Percentiles rank a stretch among this genome's conserved stretches.
Evolutionary conservation across 2,329 filamentous ascomycete genomes (phyloP).

Genomic region (Claviceps fusiformis): DNA sequence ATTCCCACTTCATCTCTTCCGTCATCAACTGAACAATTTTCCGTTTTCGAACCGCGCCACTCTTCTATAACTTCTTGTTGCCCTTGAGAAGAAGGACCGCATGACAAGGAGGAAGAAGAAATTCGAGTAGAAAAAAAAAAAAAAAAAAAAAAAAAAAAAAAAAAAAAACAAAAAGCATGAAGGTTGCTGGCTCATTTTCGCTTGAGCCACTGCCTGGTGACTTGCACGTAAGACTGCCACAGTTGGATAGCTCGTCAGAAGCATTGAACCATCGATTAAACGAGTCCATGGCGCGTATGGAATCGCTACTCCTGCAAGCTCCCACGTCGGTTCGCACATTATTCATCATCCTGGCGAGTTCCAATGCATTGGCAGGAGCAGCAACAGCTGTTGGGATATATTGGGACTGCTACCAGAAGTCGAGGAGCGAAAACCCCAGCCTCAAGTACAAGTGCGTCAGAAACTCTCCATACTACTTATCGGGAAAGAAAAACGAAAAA

Average conservation of each 20-base stretch:
- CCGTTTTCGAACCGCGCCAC: too few relatives aligned
- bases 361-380: slow-evolving; percentile 46
- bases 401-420: slow-evolving; percentile 37
- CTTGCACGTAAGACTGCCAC: slow-evolving; percentile 5
- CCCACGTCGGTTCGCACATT: slow-evolving; percentile 47
- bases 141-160: too few relatives aligned
- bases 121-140: too few relatives aligned
- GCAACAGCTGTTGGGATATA: slow-evolving; percentile 42
- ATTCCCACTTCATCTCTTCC: too few relatives aligned
- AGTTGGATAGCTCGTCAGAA: background rate
- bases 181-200: slow-evolving; percentile 2
- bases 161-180: background rate
- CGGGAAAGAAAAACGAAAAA: too few relatives aligned
- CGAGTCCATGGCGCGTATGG: slow-evolving; percentile 29
- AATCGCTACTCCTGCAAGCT: slow-evolving; percentile 24
- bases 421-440: slow-evolving; percentile 26
- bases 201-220: slow-evolving; percentile 6
- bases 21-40: too few relatives aligned
- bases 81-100: background rate
- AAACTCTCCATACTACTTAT: too few relatives aligned
- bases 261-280: slow-evolving; percentile 24
- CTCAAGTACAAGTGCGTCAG: slow-evolving; percentile 28
- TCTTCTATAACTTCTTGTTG: too few relatives aligned
- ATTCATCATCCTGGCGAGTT: slow-evolving; percentile 45
- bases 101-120: background rate